Percentiles rank a stretch among this genome's conserved stretches.
phyloP scores from a whole-genome alignment of 805 yeast species.

The Saturnispora ahearnii region DNA sequence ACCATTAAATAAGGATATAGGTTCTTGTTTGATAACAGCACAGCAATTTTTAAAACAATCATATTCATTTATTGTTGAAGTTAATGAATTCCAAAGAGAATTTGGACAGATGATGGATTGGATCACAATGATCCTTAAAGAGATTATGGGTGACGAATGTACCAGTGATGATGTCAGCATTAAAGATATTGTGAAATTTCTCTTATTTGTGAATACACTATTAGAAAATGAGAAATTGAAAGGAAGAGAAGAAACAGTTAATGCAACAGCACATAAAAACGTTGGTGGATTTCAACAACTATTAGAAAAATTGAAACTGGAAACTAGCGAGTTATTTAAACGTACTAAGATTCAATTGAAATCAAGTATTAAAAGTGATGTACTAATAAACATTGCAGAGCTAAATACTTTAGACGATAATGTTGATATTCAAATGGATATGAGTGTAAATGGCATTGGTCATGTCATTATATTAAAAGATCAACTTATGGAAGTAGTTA shows the following conservation, averaged over 20 bases:
- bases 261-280: not conserved
- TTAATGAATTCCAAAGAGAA: slow-evolving; percentile 38
- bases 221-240: slow-evolving; percentile 7
- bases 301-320: not conserved
- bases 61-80: slow-evolving; percentile 32
- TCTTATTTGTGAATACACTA: slow-evolving; percentile 17
- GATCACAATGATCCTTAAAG: slow-evolving; percentile 32
- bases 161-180: slow-evolving; percentile 16
- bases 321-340: not conserved
- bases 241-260: not conserved
- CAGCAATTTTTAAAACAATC: slow-evolving; percentile 24
- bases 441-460: not conserved
- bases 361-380: not conserved
- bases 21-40: slow-evolving; percentile 2
- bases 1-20: not conserved
- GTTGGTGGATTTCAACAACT: not conserved
- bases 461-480: not conserved
- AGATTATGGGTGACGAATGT: slow-evolving; percentile 32
- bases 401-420: not conserved
- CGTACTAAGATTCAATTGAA: not conserved
- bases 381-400: not conserved
- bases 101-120: slow-evolving; percentile 40
- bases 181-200: slow-evolving; percentile 26
- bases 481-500: not conserved
- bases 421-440: not conserved